Base-by-base conservation (phyloP, 1,139 yeast genomes). In the Kodamaea sp. region DNA sequence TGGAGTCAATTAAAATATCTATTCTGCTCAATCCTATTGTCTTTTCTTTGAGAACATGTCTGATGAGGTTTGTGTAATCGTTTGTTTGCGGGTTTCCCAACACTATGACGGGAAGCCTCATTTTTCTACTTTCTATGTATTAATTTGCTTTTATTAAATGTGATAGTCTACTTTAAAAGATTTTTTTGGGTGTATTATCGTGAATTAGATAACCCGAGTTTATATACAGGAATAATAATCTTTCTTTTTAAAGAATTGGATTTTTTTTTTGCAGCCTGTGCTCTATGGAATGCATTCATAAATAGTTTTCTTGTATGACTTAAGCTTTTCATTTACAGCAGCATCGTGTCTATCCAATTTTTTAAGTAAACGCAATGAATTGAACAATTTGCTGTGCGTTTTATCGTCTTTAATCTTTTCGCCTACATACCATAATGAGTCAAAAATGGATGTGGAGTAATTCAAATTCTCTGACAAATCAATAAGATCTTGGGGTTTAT, bases 11-110 rank as follows among this genome's bases (percentile, higher is more conserved):
- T 20, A 57, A 38, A 4, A 70, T 50, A 42, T 64, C 66, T 3
- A 70, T 35, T 8, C 45, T 34, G 9, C 37, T 33, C 31, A 40
- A 36, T 8, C 44, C 47, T 3, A 30, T 23, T 4, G 39, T 20
- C 10, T 29, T 31, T 24, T 37, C 28, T 3, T 34, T 31, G 11
- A 61, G 40, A 0, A 53, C 59, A n/a, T 39, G 34, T 9, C 40
- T 34, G 24, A 65, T 52, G 23, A 63, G 53, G 1, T 33, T 35
- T 2, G 47, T 29, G 43, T 70, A 69, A 42, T 64, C 57, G 9
- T 34, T 37, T 3, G 32, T 35, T 8, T 48, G 33, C 3, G 73
- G 70, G 39, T 60, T 55, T 2, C 50, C 44, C 15, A 67, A 44
- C n/a, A 60, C 36, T 22, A 60, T 43, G 20, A 57, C 49, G 9